Percentiles rank a stretch among this genome's conserved stretches.
Evolutionary conservation across 2,329 filamentous ascomycete species (phyloP).

Genomic region (Diaporthe longicolla): DNA sequence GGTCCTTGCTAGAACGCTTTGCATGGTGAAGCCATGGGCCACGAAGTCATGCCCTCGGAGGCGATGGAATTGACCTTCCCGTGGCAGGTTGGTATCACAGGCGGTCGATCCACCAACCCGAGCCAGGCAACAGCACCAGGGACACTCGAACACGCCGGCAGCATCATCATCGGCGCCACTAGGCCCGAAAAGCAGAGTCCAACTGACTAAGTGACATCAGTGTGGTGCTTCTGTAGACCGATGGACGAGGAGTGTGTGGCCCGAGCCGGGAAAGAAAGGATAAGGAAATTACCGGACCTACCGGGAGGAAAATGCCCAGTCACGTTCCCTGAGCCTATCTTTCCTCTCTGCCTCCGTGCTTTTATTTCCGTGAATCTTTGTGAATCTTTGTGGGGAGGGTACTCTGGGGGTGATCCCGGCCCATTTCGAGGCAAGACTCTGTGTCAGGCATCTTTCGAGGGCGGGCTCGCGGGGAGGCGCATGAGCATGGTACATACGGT

Average conservation of each 20-base stretch:
- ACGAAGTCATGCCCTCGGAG: neutral
- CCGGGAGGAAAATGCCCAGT: neutral
- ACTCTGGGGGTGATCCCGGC: neutral
- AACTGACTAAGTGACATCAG: constrained; percentile 12
- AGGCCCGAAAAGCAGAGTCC: constrained; percentile 11
- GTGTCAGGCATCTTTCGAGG: neutral
- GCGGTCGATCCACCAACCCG: neutral
- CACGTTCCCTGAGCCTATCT: neutral
- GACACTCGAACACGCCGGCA: neutral
- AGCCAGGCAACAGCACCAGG: neutral
- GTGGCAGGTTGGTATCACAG: neutral
- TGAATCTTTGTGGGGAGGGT: neutral
- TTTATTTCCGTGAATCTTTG: neutral
- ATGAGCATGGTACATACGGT: neutral
- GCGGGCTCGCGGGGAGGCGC: constrained; percentile 6
- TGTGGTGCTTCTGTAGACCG: neutral
- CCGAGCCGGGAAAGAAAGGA: constrained; percentile 4
- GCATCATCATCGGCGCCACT: constrained; percentile 24
- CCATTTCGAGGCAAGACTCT: neutral
- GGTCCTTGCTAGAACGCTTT: neutral
- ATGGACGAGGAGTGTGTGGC: neutral
- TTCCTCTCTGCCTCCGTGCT: too few species aligned
- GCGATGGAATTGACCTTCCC: neutral
- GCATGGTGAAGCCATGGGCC: too few species aligned
- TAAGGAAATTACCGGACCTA: neutral